Evolutionary conservation across 75 land plant species (phyloP).

Genomic region (Adiantum capillusveneris): DNA sequence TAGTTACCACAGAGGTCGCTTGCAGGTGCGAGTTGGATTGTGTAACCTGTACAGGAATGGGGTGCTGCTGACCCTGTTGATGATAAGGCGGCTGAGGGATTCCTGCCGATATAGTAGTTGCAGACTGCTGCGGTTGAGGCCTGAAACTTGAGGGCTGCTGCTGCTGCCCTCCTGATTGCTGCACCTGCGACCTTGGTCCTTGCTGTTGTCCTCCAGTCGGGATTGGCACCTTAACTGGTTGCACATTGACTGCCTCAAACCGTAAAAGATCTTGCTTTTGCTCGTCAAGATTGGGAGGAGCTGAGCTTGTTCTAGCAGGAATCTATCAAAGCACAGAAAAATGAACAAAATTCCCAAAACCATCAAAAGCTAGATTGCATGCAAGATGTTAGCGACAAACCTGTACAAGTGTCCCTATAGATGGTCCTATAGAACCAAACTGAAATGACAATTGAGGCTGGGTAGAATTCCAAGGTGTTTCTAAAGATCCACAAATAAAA

Average conservation of each 20-base stretch:
- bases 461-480: background rate
- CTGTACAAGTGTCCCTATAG: conserved; percentile 2
- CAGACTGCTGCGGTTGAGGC: background rate
- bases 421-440: conserved; percentile 59
- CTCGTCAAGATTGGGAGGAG: conserved; percentile 92
- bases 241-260: conserved; percentile 4
- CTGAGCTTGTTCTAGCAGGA: conserved; percentile 66
- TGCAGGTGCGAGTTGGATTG: conserved; percentile 20
- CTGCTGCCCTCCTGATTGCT: background rate
- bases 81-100: conserved; percentile 1
- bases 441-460: conserved; percentile 33
- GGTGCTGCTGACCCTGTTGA: background rate
- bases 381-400: background rate
- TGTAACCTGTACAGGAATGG: background rate
- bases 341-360: background rate
- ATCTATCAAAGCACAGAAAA: conserved; percentile 8
- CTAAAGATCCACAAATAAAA: background rate
- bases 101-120: background rate
- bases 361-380: background rate
- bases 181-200: background rate
- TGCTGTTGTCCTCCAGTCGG: background rate
- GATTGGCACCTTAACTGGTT: background rate
- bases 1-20: conserved; percentile 28
- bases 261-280: conserved; percentile 79
- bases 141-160: background rate